Conservation (phyloP, 1,139 yeast genomes). For the Saccharomyces hybrid region DNA sequence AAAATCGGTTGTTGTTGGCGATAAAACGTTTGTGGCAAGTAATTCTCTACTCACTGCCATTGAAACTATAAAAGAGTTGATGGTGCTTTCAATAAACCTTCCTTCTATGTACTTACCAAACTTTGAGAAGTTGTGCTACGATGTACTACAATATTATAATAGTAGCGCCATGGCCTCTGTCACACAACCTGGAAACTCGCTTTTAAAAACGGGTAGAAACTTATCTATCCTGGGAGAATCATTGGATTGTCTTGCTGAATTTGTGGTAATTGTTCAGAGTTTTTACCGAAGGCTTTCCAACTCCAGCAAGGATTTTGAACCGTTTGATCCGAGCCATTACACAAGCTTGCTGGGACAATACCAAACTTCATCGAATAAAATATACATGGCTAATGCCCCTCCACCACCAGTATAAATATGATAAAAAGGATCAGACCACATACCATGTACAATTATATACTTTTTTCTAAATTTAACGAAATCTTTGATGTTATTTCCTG, state of each 20-base stretch:
- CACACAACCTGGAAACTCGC: slow-evolving; percentile 17
- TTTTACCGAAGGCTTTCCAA: slow-evolving; percentile 24
- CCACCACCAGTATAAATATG: slow-evolving; percentile 25
- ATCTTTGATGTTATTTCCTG: not conserved
- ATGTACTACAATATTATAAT: slow-evolving; percentile 30
- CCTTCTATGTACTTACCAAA: slow-evolving; percentile 25
- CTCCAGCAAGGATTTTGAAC: slow-evolving; percentile 19
- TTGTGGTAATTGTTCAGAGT: slow-evolving; percentile 27
- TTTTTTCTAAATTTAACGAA: not conserved
- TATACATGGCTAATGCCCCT: slow-evolving; percentile 30
- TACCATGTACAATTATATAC: not conserved
- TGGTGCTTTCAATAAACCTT: slow-evolving; percentile 29
- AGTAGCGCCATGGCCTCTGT: slow-evolving; percentile 27
- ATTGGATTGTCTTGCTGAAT: slow-evolving; percentile 34
- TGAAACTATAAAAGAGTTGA: slow-evolving; percentile 25
- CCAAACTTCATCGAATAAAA: slow-evolving; percentile 23
- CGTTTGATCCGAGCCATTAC: slow-evolving; percentile 20
- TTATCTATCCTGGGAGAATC: slow-evolving; percentile 37
- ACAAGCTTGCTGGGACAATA: slow-evolving; percentile 20
- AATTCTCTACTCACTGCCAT: slow-evolving; percentile 30
- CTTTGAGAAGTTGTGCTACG: slow-evolving; percentile 30
- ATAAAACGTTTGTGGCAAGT: slow-evolving; percentile 38
- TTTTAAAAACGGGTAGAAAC: slow-evolving; percentile 31
- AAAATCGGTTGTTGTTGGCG: slow-evolving; percentile 37
- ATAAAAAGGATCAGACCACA: not conserved